Evolutionary conservation across 2,329 filamentous ascomycete genomes (phyloP).

Genomic region (Esteya vermicola): DNA sequence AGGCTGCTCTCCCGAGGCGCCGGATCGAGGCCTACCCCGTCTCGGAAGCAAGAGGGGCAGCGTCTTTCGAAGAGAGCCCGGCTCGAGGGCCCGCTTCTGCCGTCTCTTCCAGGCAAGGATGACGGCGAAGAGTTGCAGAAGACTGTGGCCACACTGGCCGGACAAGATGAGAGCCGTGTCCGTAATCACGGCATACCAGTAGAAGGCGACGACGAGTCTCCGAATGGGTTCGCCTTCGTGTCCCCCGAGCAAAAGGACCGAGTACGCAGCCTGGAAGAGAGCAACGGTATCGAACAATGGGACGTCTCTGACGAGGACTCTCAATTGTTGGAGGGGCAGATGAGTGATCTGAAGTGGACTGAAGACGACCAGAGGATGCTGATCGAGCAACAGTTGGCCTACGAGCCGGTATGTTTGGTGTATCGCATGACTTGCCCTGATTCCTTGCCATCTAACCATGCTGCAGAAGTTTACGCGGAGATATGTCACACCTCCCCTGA

Average conservation of each 20-base stretch:
- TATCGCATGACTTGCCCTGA: neutral
- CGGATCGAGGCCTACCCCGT: too few relatives aligned
- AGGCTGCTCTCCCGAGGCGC: too few relatives aligned
- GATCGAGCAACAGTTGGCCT: neutral
- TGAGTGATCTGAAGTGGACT: conserved; percentile 1
- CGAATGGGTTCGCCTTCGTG: neutral
- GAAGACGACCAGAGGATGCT: neutral
- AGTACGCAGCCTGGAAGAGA: neutral
- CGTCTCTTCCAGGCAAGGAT: too few relatives aligned
- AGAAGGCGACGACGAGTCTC: neutral
- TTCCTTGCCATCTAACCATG: neutral
- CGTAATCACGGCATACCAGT: neutral
- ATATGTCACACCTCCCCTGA: conserved; percentile 6
- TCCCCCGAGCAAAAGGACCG: neutral
- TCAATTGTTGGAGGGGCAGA: neutral
- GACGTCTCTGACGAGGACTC: conserved; percentile 3
- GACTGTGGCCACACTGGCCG: neutral
- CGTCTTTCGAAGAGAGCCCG: too few relatives aligned
- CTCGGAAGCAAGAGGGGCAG: too few relatives aligned
- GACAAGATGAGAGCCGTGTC: neutral
- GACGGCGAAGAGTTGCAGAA: conserved; percentile 6
- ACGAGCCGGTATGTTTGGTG: neutral
- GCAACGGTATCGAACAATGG: conserved; percentile 1
- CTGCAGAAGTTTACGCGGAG: neutral
- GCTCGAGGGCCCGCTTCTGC: too few relatives aligned